Evolutionary conservation across 1,284 basidiomycete genomes (phyloP).

Genomic region (Megacollybia platyphylla): DNA sequence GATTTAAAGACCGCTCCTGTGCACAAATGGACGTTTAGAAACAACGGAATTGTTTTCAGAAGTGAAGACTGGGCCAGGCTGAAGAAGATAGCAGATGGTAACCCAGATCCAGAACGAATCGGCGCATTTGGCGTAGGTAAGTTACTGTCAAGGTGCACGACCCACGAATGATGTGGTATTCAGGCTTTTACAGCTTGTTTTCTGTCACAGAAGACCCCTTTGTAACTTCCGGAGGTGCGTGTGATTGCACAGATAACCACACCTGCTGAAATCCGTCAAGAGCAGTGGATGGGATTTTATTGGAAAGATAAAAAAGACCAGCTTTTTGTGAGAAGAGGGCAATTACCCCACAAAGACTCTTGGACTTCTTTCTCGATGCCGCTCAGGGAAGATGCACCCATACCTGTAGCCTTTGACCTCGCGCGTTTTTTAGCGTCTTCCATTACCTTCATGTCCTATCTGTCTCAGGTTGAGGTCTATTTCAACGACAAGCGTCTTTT

Average conservation of each 20-base stretch:
- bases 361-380: conserved; percentile 94
- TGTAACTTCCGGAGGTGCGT: conserved; percentile 72
- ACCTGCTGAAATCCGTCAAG: conserved; percentile 18
- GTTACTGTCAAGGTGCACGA: conserved; percentile 11
- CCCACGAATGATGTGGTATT: neutral
- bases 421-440: conserved; percentile 86
- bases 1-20: conserved; percentile 47
- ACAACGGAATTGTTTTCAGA: conserved; percentile 75
- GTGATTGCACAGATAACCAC: neutral
- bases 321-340: conserved; percentile 71
- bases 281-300: conserved; percentile 92
- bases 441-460: conserved; percentile 86
- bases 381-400: conserved; percentile 72
- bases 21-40: conserved; percentile 71
- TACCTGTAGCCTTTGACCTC: conserved; percentile 80
- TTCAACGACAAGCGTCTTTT: conserved; percentile 74
- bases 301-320: conserved; percentile 91
- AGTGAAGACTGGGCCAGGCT: conserved; percentile 82
- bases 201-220: conserved; percentile 89
- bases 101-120: conserved; percentile 77
- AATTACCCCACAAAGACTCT: conserved; percentile 33
- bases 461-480: conserved; percentile 68
- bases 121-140: conserved; percentile 77
- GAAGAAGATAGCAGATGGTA: conserved; percentile 80
- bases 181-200: conserved; percentile 73